Evolutionary conservation across 2,329 filamentous ascomycete species (phyloP).

Genomic region (Botrytis porri): DNA sequence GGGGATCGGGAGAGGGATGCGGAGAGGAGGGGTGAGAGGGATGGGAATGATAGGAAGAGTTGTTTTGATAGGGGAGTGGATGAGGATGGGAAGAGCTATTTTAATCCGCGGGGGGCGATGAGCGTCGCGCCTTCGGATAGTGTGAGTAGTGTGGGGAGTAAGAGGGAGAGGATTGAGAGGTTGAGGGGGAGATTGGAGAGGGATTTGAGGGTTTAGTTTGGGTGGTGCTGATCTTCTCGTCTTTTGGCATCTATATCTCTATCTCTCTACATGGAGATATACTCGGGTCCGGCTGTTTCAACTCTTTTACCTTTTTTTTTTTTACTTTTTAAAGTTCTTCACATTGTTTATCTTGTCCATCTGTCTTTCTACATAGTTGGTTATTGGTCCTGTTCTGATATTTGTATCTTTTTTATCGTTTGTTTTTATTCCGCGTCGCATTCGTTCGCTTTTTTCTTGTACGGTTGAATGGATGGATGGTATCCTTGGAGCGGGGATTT

Average conservation of each 20-base stretch:
- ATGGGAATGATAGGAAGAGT: constrained; percentile 21
- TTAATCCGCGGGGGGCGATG: constrained; percentile 44
- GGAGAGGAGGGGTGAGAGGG: constrained; percentile 42
- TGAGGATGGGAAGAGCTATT: constrained; percentile 13
- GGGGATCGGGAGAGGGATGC: neutral
- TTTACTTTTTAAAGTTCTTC: neutral
- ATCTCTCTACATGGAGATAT: neutral
- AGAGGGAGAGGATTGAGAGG: constrained; percentile 32
- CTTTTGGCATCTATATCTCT: neutral
- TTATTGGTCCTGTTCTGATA: neutral
- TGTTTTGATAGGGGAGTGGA: neutral
- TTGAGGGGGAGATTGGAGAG: constrained; percentile 21
- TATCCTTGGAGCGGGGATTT: neutral
- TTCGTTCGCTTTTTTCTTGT: neutral
- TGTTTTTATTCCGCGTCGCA: neutral
- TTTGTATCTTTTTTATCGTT: neutral
- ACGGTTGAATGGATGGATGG: neutral
- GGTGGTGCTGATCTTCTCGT: neutral
- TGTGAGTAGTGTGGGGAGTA: constrained; percentile 57
- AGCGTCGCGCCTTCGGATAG: constrained; percentile 60
- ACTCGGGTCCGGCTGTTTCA: neutral
- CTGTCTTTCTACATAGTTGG: neutral
- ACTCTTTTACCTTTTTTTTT: neutral
- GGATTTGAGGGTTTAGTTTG: constrained; percentile 4
- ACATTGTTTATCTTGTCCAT: neutral